Evolutionary conservation across 2,329 filamentous ascomycete species (phyloP).

Genomic region (Chalaropsis thielavioides): DNA sequence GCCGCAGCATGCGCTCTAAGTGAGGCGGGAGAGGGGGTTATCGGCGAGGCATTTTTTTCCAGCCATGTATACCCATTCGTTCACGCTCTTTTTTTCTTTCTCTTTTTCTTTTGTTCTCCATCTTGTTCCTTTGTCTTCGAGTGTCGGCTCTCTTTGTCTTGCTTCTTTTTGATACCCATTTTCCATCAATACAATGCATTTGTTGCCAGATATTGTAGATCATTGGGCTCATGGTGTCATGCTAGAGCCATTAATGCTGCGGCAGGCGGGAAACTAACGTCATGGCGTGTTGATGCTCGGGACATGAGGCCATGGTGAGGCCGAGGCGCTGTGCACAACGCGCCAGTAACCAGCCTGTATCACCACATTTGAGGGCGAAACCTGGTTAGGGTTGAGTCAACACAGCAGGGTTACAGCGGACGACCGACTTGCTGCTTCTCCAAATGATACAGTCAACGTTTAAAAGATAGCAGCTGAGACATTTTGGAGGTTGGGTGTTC

Average conservation of each 20-base stretch:
- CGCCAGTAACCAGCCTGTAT: neutral
- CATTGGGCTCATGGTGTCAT: neutral
- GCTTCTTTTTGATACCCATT: conserved; percentile 1
- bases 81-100: neutral
- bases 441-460: neutral
- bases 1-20: conserved; percentile 12
- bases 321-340: neutral
- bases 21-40: neutral
- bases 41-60: neutral
- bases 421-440: neutral
- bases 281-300: neutral
- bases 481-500: neutral
- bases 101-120: neutral
- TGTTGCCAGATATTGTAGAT: neutral
- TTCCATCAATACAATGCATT: conserved; percentile 4
- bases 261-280: neutral
- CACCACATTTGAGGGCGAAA: neutral
- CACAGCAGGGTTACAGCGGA: neutral
- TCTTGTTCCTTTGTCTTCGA: conserved; percentile 3
- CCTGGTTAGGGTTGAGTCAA: neutral
- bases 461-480: neutral
- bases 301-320: neutral
- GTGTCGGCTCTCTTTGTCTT: neutral
- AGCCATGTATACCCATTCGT: neutral
- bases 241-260: neutral